Evolutionary conservation across 2,329 filamentous ascomycete species (phyloP).

Genomic region (Hypoxylon sp.): DNA sequence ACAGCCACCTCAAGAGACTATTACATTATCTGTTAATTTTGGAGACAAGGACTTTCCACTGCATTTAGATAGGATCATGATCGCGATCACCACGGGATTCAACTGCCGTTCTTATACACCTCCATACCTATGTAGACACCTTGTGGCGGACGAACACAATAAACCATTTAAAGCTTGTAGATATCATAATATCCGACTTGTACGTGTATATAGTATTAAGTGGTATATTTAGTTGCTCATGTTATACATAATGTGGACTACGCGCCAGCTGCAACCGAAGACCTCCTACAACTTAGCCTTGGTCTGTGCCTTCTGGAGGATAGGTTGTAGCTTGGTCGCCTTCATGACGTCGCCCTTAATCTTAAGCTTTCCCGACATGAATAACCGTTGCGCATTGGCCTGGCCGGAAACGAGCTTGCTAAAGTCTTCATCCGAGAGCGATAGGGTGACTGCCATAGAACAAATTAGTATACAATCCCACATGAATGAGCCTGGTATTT

Average conservation of each 20-base stretch:
- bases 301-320: constrained; percentile 87
- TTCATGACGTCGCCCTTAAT: constrained; percentile 99
- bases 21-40: neutral
- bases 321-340: constrained; percentile 94
- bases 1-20: no score
- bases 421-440: constrained; percentile 89
- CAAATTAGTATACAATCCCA: constrained; percentile 14
- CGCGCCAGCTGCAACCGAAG: neutral
- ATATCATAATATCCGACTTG: neutral
- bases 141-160: neutral
- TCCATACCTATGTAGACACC: no score
- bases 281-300: constrained; percentile 82
- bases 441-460: constrained; percentile 76
- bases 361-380: constrained; percentile 99
- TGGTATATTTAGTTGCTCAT: constrained; percentile 2
- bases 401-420: constrained; percentile 84
- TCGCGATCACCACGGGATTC: neutral
- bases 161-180: neutral
- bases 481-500: neutral
- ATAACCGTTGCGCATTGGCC: constrained; percentile 93
- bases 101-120: neutral
- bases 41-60: neutral
- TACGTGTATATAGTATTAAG: constrained; percentile 1
- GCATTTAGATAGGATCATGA: neutral
- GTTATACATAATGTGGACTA: constrained; percentile 6